Conservation (phyloP, 2,329 filamentous ascomycete species). For the Colletotrichum theobromicola region DNA sequence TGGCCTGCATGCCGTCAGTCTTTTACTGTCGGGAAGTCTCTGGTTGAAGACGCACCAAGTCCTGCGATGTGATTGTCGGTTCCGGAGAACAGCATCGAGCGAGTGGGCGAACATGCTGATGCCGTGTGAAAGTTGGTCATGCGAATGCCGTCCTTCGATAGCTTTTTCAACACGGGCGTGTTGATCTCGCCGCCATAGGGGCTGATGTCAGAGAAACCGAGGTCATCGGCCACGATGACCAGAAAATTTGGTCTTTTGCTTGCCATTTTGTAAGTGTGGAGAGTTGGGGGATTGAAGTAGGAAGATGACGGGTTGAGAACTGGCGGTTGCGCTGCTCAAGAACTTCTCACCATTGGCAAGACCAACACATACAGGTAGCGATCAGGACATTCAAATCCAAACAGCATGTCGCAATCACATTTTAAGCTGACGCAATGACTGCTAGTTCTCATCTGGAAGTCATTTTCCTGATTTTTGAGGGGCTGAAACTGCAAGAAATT, state of each 20-base stretch:
- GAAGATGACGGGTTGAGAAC: neutral
- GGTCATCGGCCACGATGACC: conserved; percentile 38
- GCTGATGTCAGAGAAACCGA: conserved; percentile 35
- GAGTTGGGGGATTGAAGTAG: neutral
- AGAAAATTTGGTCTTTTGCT: conserved; percentile 34
- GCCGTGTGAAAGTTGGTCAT: conserved; percentile 65
- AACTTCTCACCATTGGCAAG: neutral
- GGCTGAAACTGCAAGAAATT: neutral
- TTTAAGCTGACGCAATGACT: neutral
- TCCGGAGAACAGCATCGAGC: conserved; percentile 65
- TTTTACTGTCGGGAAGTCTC: neutral
- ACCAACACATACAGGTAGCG: neutral
- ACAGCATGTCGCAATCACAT: neutral
- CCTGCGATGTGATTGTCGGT: conserved; percentile 62
- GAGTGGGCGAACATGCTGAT: conserved; percentile 62
- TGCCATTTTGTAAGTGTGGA: neutral
- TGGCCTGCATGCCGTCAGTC: conserved; percentile 30
- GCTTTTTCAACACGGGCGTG: conserved; percentile 38
- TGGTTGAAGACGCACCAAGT: conserved; percentile 38
- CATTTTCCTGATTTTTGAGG: neutral
- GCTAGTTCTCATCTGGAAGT: neutral
- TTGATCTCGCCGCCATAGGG: conserved; percentile 37
- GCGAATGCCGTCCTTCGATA: conserved; percentile 52
- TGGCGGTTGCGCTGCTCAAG: neutral
- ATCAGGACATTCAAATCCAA: neutral